phyloP scores from a whole-genome alignment of 768 basidiomycete species.

The Austroboletus eburneus region DNA sequence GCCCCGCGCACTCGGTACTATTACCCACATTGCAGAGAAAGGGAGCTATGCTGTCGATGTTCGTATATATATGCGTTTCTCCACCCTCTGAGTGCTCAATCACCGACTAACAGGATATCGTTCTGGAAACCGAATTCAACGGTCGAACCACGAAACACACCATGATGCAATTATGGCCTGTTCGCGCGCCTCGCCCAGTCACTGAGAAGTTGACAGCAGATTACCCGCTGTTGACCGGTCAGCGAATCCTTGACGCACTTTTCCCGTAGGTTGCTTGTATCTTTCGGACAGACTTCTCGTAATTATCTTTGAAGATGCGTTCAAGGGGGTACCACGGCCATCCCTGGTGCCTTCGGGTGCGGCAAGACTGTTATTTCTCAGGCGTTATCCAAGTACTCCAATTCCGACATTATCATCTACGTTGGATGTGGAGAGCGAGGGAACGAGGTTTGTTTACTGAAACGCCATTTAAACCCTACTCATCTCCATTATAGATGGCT shows the following conservation, averaged over 20 bases:
- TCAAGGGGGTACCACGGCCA: constrained; percentile 94
- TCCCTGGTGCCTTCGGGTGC: constrained; percentile 98
- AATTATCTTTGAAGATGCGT: constrained; percentile 61
- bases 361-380: constrained; percentile 99
- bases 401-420: constrained; percentile 98
- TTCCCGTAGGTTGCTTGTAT: constrained; percentile 68
- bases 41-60: constrained; percentile 92
- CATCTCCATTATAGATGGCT: constrained; percentile 62
- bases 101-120: constrained; percentile 62
- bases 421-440: constrained; percentile 99
- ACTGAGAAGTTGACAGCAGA: constrained; percentile 94
- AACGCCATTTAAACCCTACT: constrained; percentile 35
- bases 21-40: constrained; percentile 90
- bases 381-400: constrained; percentile 97
- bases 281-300: background rate
- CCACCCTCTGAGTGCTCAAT: constrained; percentile 2
- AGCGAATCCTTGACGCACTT: constrained; percentile 93
- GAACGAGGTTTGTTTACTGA: constrained; percentile 64
- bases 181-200: constrained; percentile 93
- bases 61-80: constrained; percentile 25
- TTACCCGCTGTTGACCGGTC: constrained; percentile 89
- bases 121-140: constrained; percentile 96
- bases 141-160: constrained; percentile 91
- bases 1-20: constrained; percentile 91
- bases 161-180: constrained; percentile 99